These are phyloP conservation scores for Odonthalia washingtoniensis DNA, from an alignment of 31 red algal species.

Conservation along the genomic window DNA sequence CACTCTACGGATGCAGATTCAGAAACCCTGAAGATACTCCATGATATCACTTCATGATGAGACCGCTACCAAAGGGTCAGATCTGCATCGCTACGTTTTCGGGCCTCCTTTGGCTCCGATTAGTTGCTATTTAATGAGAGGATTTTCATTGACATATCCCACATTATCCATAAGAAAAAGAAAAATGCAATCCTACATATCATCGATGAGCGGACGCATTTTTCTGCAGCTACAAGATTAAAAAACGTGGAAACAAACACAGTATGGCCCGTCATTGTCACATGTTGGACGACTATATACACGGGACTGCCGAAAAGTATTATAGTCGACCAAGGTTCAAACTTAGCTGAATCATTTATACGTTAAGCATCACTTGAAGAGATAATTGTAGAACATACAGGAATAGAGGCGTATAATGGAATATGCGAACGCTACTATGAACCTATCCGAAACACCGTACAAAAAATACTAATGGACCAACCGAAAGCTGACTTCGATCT, in stretches of 20 bases:
- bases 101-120: constrained; percentile 32
- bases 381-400: background rate
- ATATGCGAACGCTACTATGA: constrained; percentile 39
- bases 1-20: background rate
- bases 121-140: constrained; percentile 10
- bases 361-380: background rate
- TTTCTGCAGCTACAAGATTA: constrained; percentile 13
- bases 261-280: background rate
- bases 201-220: no score
- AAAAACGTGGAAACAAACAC: background rate
- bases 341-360: constrained; percentile 8
- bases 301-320: constrained; percentile 48
- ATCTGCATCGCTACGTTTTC: constrained; percentile 14
- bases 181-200: no score
- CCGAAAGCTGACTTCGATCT: background rate
- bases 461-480: background rate
- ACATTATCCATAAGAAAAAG: no score
- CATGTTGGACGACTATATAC: constrained; percentile 15
- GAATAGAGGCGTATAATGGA: constrained; percentile 25
- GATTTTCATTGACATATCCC: no score
- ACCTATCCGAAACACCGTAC: constrained; percentile 16
- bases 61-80: constrained; percentile 34
- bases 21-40: background rate
- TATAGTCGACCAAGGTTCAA: constrained; percentile 47
- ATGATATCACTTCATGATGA: constrained; percentile 18